phyloP scores from a whole-genome alignment of 148 eudicot genomes.

The Diospyros kaki region DNA sequence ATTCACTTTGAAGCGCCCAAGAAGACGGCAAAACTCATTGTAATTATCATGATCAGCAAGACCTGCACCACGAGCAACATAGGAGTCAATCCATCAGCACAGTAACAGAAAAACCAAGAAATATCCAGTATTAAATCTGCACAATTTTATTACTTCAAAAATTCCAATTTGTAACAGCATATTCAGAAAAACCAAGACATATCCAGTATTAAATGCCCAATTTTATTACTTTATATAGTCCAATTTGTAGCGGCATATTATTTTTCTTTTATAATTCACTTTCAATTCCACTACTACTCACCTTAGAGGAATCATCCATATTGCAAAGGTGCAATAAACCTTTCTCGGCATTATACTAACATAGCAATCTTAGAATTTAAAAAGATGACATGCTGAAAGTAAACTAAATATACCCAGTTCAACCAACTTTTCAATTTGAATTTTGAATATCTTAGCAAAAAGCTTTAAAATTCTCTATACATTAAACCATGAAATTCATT shows the following conservation, averaged over 20 bases:
- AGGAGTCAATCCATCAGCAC: neutral
- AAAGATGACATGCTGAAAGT: neutral
- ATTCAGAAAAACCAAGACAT: too few species aligned
- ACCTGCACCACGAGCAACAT: constrained; percentile 35
- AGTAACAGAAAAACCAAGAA: neutral
- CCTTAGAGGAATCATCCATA: neutral
- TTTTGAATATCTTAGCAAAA: neutral
- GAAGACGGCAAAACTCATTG: constrained; percentile 93
- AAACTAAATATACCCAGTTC: too few species aligned
- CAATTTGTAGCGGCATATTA: too few species aligned
- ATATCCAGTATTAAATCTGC: neutral
- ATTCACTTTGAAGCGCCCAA: constrained; percentile 79
- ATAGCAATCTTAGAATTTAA: neutral
- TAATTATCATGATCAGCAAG: constrained; percentile 94
- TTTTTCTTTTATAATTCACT: neutral
- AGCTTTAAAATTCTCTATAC: neutral
- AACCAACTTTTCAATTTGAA: too few species aligned
- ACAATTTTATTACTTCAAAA: neutral
- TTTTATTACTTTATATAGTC: too few species aligned
- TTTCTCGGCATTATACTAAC: neutral
- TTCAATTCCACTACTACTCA: neutral
- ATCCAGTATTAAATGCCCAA: too few species aligned
- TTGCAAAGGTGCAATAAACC: neutral
- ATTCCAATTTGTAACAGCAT: neutral
- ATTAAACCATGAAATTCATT: neutral